Conservation (phyloP, 768 basidiomycete species). For the Termitomyces sp. region DNA sequence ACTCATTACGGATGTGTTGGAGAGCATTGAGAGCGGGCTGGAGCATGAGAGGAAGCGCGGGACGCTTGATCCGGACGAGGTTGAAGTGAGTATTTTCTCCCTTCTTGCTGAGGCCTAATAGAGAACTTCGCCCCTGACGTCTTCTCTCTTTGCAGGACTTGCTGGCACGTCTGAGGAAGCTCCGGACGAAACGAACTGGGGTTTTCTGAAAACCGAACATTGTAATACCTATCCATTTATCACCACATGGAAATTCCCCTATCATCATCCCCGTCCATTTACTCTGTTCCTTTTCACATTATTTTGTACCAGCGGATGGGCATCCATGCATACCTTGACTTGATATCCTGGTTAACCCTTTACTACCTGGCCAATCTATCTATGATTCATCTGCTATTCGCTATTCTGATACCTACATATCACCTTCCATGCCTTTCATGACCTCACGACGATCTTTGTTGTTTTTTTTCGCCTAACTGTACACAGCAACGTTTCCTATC, state of each 20-base stretch:
- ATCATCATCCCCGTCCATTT: too few relatives aligned
- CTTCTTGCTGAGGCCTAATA: not conserved
- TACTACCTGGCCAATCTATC: not conserved
- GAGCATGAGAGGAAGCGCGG: slow-evolving; percentile 67
- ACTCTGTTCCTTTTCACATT: not conserved
- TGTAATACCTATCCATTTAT: not conserved
- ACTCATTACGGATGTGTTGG: slow-evolving; percentile 70
- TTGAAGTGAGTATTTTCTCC: slow-evolving; percentile 50
- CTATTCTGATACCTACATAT: not conserved
- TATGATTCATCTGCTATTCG: not conserved
- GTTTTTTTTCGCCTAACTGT: not conserved
- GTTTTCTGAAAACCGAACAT: slow-evolving; percentile 13
- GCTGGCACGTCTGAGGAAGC: slow-evolving; percentile 47
- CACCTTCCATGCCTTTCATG: not conserved
- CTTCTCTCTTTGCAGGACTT: slow-evolving; percentile 40
- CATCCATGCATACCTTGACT: not conserved
- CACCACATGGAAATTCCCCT: not conserved
- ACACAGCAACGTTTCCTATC: not conserved
- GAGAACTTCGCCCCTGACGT: slow-evolving; percentile 4
- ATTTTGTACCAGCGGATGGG: not conserved
- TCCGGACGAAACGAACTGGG: slow-evolving; percentile 48
- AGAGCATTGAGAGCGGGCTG: slow-evolving; percentile 74
- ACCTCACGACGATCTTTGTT: slow-evolving; percentile 1
- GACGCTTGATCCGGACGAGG: slow-evolving; percentile 62
- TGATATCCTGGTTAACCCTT: not conserved